Evolutionary conservation across 2,329 filamentous ascomycete genomes (phyloP).

Genomic region (Pseudocercospora musae): DNA sequence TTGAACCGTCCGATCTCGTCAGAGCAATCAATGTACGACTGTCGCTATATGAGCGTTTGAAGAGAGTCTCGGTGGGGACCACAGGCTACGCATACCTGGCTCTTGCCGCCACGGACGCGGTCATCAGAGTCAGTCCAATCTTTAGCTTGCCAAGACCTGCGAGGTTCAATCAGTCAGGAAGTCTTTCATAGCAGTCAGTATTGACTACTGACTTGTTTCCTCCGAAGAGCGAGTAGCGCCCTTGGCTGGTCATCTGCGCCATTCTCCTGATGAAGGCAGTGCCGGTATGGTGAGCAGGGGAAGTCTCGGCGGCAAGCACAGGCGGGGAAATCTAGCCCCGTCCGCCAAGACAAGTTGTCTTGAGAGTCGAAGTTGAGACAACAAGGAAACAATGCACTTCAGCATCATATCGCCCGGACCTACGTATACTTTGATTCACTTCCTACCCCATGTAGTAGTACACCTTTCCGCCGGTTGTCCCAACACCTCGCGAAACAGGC

Average conservation of each 20-base stretch:
- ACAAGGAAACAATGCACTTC: too few relatives aligned
- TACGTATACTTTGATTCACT: background rate
- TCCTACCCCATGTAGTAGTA: background rate
- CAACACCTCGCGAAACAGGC: background rate
- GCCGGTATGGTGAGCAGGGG: background rate
- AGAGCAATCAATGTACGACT: slow-evolving; percentile 46
- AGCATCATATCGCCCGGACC: background rate
- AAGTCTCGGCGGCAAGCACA: background rate
- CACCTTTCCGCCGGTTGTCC: background rate
- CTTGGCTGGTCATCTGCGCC: slow-evolving; percentile 5
- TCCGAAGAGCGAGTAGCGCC: slow-evolving; percentile 32
- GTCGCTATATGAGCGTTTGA: background rate
- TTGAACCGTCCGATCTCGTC: slow-evolving; percentile 53
- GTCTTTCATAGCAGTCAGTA: background rate
- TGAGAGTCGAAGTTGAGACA: too few relatives aligned
- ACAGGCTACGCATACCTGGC: slow-evolving; percentile 42
- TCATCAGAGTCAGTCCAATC: slow-evolving; percentile 72
- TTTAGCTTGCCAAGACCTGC: slow-evolving; percentile 56
- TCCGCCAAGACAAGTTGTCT: background rate
- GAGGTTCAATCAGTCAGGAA: background rate
- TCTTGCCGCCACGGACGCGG: slow-evolving; percentile 71
- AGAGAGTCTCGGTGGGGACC: background rate
- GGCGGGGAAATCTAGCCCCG: background rate
- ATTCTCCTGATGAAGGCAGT: background rate
- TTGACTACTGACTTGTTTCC: slow-evolving; percentile 30